A percentile compares a stretch with the other conserved stretches of the same genome.
These are phyloP conservation scores for Hypoxylon cercidicola DNA, from an alignment of 495 filamentous ascomycete genomes.

Conservation along the genomic window DNA sequence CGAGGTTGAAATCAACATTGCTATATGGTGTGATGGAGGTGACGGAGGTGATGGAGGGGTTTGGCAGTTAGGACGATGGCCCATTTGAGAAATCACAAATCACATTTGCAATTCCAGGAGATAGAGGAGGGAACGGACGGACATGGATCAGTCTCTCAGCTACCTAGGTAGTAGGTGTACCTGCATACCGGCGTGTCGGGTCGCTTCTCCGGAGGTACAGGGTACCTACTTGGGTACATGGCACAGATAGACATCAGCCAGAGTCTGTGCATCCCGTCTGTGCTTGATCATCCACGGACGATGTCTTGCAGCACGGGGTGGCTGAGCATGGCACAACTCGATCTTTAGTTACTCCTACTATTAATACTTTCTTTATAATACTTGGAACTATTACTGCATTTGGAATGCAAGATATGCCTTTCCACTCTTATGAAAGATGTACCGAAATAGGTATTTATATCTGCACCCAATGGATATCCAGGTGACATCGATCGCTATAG, in stretches of 20 bases:
- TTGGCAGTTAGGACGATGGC: conserved; percentile 14
- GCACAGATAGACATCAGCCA: not conserved
- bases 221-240: conserved; percentile 17
- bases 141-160: conserved; percentile 30
- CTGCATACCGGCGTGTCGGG: conserved; percentile 51
- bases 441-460: not conserved
- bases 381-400: conserved; percentile 34
- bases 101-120: conserved; percentile 37
- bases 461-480: too few relatives aligned
- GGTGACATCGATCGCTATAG: too few relatives aligned
- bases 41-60: conserved; percentile 10
- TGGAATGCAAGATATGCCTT: conserved; percentile 5
- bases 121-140: too few relatives aligned
- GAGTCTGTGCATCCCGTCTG: conserved; percentile 13
- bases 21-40: not conserved
- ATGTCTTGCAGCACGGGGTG: conserved; percentile 46
- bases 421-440: not conserved
- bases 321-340: conserved; percentile 38
- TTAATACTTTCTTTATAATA: conserved; percentile 20
- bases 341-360: conserved; percentile 30
- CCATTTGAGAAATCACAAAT: conserved; percentile 27
- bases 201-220: conserved; percentile 45
- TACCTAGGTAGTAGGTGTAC: conserved; percentile 50
- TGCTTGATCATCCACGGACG: conserved; percentile 15
- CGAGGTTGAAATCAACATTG: too few relatives aligned